A percentile compares a stretch with the other conserved stretches of the same genome.
phyloP scores from a whole-genome alignment of 257 asterid genomes.

The Linderniella brevidens region DNA sequence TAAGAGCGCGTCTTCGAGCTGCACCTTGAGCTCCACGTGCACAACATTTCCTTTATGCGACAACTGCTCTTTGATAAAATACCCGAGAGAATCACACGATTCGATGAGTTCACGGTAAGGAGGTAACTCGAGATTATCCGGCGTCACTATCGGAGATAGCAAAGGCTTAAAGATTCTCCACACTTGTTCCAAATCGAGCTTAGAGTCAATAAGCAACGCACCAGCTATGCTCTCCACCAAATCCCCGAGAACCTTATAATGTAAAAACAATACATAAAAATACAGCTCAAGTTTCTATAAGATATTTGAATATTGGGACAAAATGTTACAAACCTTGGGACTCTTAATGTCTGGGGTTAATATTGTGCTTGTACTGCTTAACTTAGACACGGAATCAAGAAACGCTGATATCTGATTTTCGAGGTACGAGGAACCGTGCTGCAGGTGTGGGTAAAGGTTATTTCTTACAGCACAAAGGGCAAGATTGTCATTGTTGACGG shows the following conservation, averaged over 20 bases:
- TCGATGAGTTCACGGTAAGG: slow-evolving; percentile 76
- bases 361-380: slow-evolving; percentile 18
- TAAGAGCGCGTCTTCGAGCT: slow-evolving; percentile 47
- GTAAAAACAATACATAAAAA: not conserved
- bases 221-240: slow-evolving; percentile 92
- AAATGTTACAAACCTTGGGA: slow-evolving; percentile 45
- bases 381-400: slow-evolving; percentile 28
- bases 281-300: not conserved
- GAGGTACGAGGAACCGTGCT: slow-evolving; percentile 32
- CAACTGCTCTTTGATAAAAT: slow-evolving; percentile 31
- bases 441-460: slow-evolving; percentile 66
- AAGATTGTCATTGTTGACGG: slow-evolving; percentile 74
- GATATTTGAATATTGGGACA: not conserved
- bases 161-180: slow-evolving; percentile 71
- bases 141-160: slow-evolving; percentile 82
- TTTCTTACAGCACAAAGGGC: slow-evolving; percentile 65
- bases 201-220: slow-evolving; percentile 74
- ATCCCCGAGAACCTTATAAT: slow-evolving; percentile 74
- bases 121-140: slow-evolving; percentile 72
- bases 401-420: slow-evolving; percentile 39
- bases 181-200: slow-evolving; percentile 48
- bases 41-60: slow-evolving; percentile 26
- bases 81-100: slow-evolving; percentile 76
- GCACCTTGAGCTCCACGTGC: slow-evolving; percentile 44
- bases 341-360: slow-evolving; percentile 43